Conservation (phyloP, 495 filamentous ascomycete species). For the Neurospora sp. region DNA sequence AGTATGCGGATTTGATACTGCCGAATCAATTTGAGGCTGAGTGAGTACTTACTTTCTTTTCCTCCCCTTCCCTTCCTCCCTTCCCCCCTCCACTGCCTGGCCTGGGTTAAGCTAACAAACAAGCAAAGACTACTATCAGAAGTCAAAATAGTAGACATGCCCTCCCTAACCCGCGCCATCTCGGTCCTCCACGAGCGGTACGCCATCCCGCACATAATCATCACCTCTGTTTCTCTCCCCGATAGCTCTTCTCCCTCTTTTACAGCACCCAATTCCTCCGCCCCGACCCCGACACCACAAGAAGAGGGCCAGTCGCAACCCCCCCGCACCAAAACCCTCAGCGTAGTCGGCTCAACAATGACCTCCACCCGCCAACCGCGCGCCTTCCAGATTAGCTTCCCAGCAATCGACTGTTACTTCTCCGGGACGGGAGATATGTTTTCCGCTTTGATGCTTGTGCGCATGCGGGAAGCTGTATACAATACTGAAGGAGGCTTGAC, state of each 20-base stretch:
- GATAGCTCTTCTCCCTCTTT: neutral
- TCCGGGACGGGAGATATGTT: slow-evolving; percentile 98
- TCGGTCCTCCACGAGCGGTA: slow-evolving; percentile 65
- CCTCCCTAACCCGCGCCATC: slow-evolving; percentile 61
- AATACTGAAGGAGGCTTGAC: slow-evolving; percentile 30
- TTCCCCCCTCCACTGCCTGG: no score
- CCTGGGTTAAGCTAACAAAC: neutral
- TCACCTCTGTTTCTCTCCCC: slow-evolving; percentile 63
- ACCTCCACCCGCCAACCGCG: slow-evolving; percentile 54
- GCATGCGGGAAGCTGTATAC: slow-evolving; percentile 72
- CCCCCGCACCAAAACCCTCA: slow-evolving; percentile 35
- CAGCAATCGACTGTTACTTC: slow-evolving; percentile 84
- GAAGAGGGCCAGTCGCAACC: neutral
- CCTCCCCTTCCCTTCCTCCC: neutral
- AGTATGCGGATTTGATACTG: slow-evolving; percentile 78
- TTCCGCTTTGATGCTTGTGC: slow-evolving; percentile 76
- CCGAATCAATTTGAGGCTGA: slow-evolving; percentile 98
- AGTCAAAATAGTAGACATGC: slow-evolving; percentile 67
- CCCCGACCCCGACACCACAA: neutral
- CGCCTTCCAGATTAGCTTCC: slow-evolving; percentile 73
- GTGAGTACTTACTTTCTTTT: slow-evolving; percentile 61
- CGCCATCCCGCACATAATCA: slow-evolving; percentile 77
- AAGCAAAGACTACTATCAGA: slow-evolving; percentile 67
- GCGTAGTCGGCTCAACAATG: slow-evolving; percentile 69
- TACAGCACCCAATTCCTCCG: slow-evolving; percentile 18